Evolutionary conservation across 768 basidiomycete genomes (phyloP).

Genomic region (Piloderma croceum): DNA sequence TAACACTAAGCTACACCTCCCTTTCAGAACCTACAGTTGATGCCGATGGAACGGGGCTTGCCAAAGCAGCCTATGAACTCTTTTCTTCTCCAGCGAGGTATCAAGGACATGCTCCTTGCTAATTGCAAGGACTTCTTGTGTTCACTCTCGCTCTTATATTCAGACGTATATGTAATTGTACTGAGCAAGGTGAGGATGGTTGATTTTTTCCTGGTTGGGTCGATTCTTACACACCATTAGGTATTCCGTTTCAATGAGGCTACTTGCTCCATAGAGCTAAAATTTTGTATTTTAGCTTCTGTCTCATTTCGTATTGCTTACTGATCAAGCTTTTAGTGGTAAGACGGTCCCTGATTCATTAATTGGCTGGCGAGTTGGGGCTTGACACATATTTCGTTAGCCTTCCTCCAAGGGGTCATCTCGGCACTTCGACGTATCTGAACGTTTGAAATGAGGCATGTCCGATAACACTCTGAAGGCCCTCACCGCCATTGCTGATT

Average conservation of each 20-base stretch:
- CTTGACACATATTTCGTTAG: slow-evolving; percentile 91
- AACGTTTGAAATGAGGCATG: slow-evolving; percentile 84
- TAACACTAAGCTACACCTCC: slow-evolving; percentile 3
- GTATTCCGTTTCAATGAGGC: slow-evolving; percentile 84
- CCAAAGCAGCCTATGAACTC: slow-evolving; percentile 90
- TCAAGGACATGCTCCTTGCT: slow-evolving; percentile 87
- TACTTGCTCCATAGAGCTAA: slow-evolving; percentile 84
- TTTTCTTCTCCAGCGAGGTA: slow-evolving; percentile 84
- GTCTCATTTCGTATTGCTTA: slow-evolving; percentile 4
- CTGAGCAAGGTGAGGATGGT: slow-evolving; percentile 64
- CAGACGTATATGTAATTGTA: no score
- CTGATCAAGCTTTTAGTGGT: slow-evolving; percentile 32
- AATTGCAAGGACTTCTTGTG: slow-evolving; percentile 88
- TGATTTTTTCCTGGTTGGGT: slow-evolving; percentile 16
- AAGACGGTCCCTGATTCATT: slow-evolving; percentile 86
- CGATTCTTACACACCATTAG: slow-evolving; percentile 38
- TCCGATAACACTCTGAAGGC: slow-evolving; percentile 80
- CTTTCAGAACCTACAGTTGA: no score
- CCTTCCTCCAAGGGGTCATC: slow-evolving; percentile 72
- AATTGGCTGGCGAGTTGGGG: slow-evolving; percentile 76
- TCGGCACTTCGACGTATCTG: slow-evolving; percentile 64
- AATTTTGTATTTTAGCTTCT: slow-evolving; percentile 41
- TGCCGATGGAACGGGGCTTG: no score
- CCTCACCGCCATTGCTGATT: slow-evolving; percentile 6
- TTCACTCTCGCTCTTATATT: no score